phyloP scores from a whole-genome alignment of 2,329 filamentous ascomycete species.

The Verticillium klebahnii region DNA sequence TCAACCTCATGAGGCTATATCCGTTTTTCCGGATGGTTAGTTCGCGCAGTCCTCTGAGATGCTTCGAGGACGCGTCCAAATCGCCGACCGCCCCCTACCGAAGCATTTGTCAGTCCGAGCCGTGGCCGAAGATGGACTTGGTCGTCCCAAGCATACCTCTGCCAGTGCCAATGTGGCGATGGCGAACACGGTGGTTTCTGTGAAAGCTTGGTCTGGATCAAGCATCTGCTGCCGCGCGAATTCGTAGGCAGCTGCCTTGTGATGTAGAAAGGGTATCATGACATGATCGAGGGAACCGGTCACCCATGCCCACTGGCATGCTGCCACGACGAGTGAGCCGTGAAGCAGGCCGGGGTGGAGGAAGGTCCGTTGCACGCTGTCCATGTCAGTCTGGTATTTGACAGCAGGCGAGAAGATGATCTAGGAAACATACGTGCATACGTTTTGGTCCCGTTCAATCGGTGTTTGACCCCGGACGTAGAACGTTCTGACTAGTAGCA shows the following conservation, averaged over 20 bases:
- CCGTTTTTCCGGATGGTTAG: constrained; percentile 18
- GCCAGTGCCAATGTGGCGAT: constrained; percentile 38
- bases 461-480: constrained; percentile 35
- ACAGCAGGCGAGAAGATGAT: neutral
- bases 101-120: neutral
- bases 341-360: constrained; percentile 40
- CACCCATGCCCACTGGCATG: constrained; percentile 41
- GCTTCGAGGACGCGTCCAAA: constrained; percentile 36
- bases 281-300: constrained; percentile 39
- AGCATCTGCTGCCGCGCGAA: constrained; percentile 39
- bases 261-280: constrained; percentile 39
- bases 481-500: constrained; percentile 30
- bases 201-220: constrained; percentile 28
- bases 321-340: constrained; percentile 38
- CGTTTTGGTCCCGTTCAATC: constrained; percentile 27
- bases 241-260: constrained; percentile 41
- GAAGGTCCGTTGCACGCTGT: constrained; percentile 36
- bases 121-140: neutral
- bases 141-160: constrained; percentile 25
- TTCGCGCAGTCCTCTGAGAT: constrained; percentile 32
- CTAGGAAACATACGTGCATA: constrained; percentile 24
- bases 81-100: constrained; percentile 36
- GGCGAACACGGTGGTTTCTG: constrained; percentile 37
- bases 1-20: constrained; percentile 21
- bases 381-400: constrained; percentile 4